Evolutionary conservation across 2,329 filamentous ascomycete genomes (phyloP), one percentile per base, ranked within the genome.

Genomic region (Fusarium sp.): DNA sequence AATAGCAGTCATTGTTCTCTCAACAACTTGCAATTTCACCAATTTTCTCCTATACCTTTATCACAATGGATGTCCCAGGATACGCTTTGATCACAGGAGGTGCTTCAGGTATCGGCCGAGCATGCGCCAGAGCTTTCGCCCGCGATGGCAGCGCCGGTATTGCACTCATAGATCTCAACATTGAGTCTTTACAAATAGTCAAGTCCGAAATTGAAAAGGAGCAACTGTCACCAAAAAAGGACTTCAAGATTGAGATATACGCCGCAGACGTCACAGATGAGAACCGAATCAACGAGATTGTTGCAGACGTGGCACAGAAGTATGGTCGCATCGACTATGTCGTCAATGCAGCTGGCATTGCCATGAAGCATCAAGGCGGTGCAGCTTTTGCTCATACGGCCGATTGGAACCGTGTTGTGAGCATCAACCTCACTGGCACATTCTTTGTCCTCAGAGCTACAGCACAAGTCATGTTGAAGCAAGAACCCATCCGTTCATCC

Each of bases 351-450:
- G 83, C 83, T 2, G 83, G 83, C 15, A 79, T 84, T 12, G 79
- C 79, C 0, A 77, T 82, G 58, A 83, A 82, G 60, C 81, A 83
- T 44, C 70, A 78, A 31, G 81, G 81, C 6, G 82, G 82, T 12
- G 80, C 79, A 3, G 80, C 82, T 0, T 81, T 80, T 53, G 79
- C 79, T 1, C 72, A 78, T 22, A 82, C 80, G 0, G 65, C 72
- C 1, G 82, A 85, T 53, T 86, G 82, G 82, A 76, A 83, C 5
- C 78, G 80, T 0, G 79, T 85, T 5, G 55, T 86, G 11, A 81
- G 83, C 54, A 77, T 85, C 58, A 86, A 86, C 51, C 68, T 86
- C 2, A 83, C 79, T 7, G 84, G 84, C 0, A 82, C 81, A 6
- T 85, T 86, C 65, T 83, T 81, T 63, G 78, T 85, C 5, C 71